These are phyloP conservation scores for Begonia peltatifolia DNA, from an alignment of 306 rosid species.

Conservation along the genomic window DNA sequence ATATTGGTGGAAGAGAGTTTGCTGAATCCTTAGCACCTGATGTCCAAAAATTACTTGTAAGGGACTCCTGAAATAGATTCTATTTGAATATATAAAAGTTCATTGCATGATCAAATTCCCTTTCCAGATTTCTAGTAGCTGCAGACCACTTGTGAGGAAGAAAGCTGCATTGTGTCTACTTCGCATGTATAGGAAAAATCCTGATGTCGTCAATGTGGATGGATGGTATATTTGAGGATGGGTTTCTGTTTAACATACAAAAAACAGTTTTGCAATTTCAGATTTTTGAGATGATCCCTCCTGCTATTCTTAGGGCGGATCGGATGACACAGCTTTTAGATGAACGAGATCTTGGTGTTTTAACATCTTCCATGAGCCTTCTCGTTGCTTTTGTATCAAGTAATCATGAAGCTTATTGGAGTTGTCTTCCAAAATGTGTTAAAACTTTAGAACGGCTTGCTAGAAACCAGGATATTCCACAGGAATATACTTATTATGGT, in stretches of 20 bases:
- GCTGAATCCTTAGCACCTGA: slow-evolving; percentile 98
- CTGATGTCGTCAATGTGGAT: slow-evolving; percentile 95
- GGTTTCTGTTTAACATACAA: slow-evolving; percentile 11
- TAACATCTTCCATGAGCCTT: slow-evolving; percentile 97
- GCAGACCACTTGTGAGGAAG: slow-evolving; percentile 96
- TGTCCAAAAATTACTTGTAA: slow-evolving; percentile 91
- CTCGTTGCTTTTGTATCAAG: slow-evolving; percentile 93
- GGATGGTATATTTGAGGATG: slow-evolving; percentile 65
- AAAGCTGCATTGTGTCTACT: slow-evolving; percentile 93
- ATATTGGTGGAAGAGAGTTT: slow-evolving; percentile 99
- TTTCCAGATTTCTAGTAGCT: slow-evolving; percentile 86
- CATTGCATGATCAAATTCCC: no score
- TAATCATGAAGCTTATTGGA: slow-evolving; percentile 86
- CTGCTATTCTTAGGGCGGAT: slow-evolving; percentile 60
- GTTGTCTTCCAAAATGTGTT: slow-evolving; percentile 94
- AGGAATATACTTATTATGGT: slow-evolving; percentile 97
- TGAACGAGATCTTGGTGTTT: slow-evolving; percentile 96
- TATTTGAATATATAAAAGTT: no score
- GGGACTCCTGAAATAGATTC: slow-evolving; percentile 10
- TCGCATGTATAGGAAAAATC: slow-evolving; percentile 94
- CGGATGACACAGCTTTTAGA: slow-evolving; percentile 98
- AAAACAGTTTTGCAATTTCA: slow-evolving; percentile 6
- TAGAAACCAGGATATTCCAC: slow-evolving; percentile 94
- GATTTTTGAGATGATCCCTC: slow-evolving; percentile 9
- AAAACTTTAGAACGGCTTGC: slow-evolving; percentile 90